A percentile compares a stretch with the other conserved stretches of the same genome.
These are phyloP conservation scores for Lablab purpureus DNA, from an alignment of 306 rosid genomes.

Conservation along the genomic window DNA sequence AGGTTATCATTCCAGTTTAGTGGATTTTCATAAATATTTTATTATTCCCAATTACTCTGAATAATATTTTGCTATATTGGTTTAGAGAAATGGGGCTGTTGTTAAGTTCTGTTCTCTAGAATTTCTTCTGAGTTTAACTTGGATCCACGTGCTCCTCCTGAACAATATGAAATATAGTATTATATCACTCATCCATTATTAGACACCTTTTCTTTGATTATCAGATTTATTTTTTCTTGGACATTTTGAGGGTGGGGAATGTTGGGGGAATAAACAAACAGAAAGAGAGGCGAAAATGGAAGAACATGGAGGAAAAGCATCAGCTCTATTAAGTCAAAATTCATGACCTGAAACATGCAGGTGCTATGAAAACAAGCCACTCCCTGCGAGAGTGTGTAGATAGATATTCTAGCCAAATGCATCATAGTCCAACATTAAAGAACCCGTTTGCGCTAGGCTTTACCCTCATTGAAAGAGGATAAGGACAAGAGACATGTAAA, in stretches of 20 bases:
- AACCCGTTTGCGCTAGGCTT: neutral
- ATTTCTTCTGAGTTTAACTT: neutral
- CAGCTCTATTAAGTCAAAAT: neutral
- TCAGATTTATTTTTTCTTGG: neutral
- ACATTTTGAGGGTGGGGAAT: neutral
- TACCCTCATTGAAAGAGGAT: neutral
- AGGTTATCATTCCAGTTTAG: conserved; percentile 14
- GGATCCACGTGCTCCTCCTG: neutral
- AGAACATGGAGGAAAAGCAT: neutral
- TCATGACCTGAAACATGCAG: neutral
- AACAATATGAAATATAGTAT: conserved; percentile 6
- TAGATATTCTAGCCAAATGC: neutral
- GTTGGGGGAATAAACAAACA: neutral
- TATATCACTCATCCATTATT: neutral
- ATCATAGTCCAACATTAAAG: neutral
- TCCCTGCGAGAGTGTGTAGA: neutral
- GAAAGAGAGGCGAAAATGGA: neutral
- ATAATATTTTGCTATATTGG: neutral
- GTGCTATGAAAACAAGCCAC: neutral
- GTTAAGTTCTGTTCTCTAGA: neutral
- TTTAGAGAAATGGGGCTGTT: conserved; percentile 6
- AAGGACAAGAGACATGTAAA: neutral
- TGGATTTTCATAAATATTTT: conserved; percentile 27
- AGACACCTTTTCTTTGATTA: neutral
- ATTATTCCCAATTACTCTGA: conserved; percentile 20